Evolutionary conservation across 2,329 filamentous ascomycete species (phyloP), one percentile per base, ranked within the genome.

Genomic region (Ceratocystis eucalypticola): DNA sequence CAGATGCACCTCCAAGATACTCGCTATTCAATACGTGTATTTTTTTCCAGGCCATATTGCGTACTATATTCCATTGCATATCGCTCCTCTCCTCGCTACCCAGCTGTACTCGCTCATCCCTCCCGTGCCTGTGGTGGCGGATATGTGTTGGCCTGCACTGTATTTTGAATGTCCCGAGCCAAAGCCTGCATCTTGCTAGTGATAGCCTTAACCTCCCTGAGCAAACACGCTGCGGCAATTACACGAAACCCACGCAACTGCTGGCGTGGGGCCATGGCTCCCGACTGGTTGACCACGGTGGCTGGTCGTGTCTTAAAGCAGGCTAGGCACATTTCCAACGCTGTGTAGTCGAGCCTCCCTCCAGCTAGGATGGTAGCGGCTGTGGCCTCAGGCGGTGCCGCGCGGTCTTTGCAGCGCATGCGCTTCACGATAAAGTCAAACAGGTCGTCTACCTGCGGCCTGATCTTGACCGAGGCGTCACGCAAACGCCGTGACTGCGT

Each of bases 381-480:
- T 25, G 65, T 10, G 65, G 64, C 25, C 10, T n/a, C 59, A 3
- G 55, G 22, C 10, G 37, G 37, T 22, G 62, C 12, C 61, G 62
- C 12, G 20, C 55, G 53, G 53, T 65, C 55, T 5, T 61, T 67
- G 3, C 63, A 69, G 22, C 73, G 73, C 64, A 78, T 76, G 57
- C 77, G 70, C 5, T 73, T 72, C 22, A 75, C 74, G 8, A 77
- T 74, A 74, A 75, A 79, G 1, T 74, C 72, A 15, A 78, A 74
- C 55, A 80, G 75, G 7, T 77, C 75, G 55, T 81, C 78, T 61
- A 80, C 82, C 61, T 80, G 79, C 15, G 82, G 80, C 65, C 77
- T 79, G 22, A 84, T 75, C 69, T 79, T 80, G 61, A 77, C 73
- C 1, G 81, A 83, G 1, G 75, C 74, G 61, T 84, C 81, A 2